phyloP scores from a whole-genome alignment of 345 rosid species.

The Pistacia vera region DNA sequence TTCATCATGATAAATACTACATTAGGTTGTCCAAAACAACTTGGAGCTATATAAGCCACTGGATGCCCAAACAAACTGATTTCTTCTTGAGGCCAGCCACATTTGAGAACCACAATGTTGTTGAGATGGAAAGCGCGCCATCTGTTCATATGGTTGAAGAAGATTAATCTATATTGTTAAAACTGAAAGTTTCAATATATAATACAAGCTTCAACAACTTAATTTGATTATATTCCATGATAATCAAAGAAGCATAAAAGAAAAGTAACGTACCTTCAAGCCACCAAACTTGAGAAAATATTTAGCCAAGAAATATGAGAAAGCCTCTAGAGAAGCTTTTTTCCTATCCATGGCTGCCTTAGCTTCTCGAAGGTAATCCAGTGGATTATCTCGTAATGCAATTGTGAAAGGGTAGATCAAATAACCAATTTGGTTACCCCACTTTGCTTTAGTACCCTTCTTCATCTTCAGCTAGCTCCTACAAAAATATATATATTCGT shows the following conservation, averaged over 20 bases:
- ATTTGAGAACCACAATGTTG: conserved; percentile 36
- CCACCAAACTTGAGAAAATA: conserved; percentile 3
- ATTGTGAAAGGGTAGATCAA: conserved; percentile 34
- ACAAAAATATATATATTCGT: background rate
- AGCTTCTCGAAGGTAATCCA: conserved; percentile 32
- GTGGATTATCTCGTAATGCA: conserved; percentile 33
- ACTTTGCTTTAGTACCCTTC: conserved; percentile 19
- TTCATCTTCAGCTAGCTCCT: conserved; percentile 39
- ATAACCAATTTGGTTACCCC: conserved; percentile 49
- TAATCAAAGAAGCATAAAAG: background rate
- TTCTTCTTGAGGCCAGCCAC: conserved; percentile 39
- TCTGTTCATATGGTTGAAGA: conserved; percentile 12
- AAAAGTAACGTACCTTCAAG: conserved; percentile 20
- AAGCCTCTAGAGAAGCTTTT: conserved; percentile 33
- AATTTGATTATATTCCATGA: too few species aligned
- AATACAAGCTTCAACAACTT: too few species aligned
- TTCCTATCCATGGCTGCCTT: conserved; percentile 38
- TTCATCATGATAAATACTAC: conserved; percentile 2
- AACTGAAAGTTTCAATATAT: too few species aligned
- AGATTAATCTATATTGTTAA: too few species aligned
- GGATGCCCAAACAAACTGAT: conserved; percentile 38
- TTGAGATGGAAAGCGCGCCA: conserved; percentile 20
- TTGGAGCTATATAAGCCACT: conserved; percentile 33
- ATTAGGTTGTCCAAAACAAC: conserved; percentile 33
- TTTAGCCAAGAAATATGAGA: conserved; percentile 11